phyloP scores from a whole-genome alignment of 2,329 filamentous ascomycete genomes.

The Penicillium sp. region DNA sequence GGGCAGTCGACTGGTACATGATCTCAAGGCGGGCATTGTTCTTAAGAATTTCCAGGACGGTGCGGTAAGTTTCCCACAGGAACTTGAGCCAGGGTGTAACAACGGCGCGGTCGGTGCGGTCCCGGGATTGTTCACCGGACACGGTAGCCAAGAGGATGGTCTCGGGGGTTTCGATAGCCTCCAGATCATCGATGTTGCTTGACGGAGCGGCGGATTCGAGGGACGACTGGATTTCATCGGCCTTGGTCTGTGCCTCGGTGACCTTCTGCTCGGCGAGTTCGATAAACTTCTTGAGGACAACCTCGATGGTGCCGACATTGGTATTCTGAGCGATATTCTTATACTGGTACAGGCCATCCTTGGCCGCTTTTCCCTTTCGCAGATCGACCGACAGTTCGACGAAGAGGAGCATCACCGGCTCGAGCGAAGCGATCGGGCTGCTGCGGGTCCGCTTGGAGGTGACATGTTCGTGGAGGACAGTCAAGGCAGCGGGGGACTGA shows the following conservation, averaged over 20 bases:
- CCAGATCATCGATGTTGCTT: conserved; percentile 83
- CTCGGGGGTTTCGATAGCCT: conserved; percentile 95
- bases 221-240: conserved; percentile 85
- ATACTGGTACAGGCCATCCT: conserved; percentile 98
- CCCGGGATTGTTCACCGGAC: conserved; percentile 93
- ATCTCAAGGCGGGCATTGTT: conserved; percentile 97
- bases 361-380: conserved; percentile 96
- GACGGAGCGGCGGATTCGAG: conserved; percentile 69
- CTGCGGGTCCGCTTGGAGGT: conserved; percentile 96
- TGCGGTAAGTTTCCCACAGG: conserved; percentile 98
- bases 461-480: conserved; percentile 97
- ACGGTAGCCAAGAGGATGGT: conserved; percentile 97
- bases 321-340: conserved; percentile 99
- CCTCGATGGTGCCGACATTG: conserved; percentile 95
- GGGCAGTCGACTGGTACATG: conserved; percentile 96
- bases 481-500: conserved; percentile 85
- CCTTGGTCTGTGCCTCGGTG: conserved; percentile 89
- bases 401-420: conserved; percentile 97
- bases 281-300: conserved; percentile 96
- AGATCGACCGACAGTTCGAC: conserved; percentile 95
- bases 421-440: conserved; percentile 89
- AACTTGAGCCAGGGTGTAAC: conserved; percentile 99
- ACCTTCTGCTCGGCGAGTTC: conserved; percentile 95
- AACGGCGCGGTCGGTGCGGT: conserved; percentile 95
- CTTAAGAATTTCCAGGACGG: conserved; percentile 94